Evolutionary conservation across 108 stramenopile species (phyloP).

Genomic region (Cylindrotheca closterium): DNA sequence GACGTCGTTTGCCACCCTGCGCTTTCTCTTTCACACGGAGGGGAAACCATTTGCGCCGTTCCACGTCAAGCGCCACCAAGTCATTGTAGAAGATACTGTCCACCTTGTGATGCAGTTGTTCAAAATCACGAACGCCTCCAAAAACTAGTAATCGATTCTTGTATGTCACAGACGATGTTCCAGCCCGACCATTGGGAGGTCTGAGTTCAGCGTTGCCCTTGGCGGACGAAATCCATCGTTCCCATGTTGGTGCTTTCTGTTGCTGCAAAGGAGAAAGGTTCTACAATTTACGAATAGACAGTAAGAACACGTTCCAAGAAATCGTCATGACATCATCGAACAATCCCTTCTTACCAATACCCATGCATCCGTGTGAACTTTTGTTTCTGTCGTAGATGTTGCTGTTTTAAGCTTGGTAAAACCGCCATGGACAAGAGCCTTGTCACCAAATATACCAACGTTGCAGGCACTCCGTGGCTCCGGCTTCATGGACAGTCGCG

Average conservation of each 20-base stretch:
- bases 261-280: slow-evolving; percentile 69
- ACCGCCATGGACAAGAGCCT: slow-evolving; percentile 78
- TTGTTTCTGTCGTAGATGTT: slow-evolving; percentile 50
- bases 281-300: background rate
- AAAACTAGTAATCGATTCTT: slow-evolving; percentile 74
- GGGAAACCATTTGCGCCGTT: slow-evolving; percentile 85
- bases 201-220: slow-evolving; percentile 26
- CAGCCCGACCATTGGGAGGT: slow-evolving; percentile 68
- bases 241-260: slow-evolving; percentile 80
- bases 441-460: slow-evolving; percentile 53
- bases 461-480: slow-evolving; percentile 83
- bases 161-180: slow-evolving; percentile 59
- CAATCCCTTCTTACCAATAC: slow-evolving; percentile 37
- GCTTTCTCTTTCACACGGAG: slow-evolving; percentile 52
- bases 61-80: slow-evolving; percentile 79
- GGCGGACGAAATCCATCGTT: slow-evolving; percentile 62
- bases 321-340: too few relatives aligned
- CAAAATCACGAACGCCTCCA: slow-evolving; percentile 85
- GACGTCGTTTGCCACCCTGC: slow-evolving; percentile 35
- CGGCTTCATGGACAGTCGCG: slow-evolving; percentile 68
- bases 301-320: too few relatives aligned
- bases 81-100: slow-evolving; percentile 86
- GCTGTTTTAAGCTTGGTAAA: slow-evolving; percentile 75
- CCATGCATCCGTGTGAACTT: slow-evolving; percentile 86
- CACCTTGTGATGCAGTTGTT: slow-evolving; percentile 75